Evolutionary conservation across 2,329 filamentous ascomycete species (phyloP), one percentile per base, ranked within the genome.

Genomic region (Xylariaceae sp.): DNA sequence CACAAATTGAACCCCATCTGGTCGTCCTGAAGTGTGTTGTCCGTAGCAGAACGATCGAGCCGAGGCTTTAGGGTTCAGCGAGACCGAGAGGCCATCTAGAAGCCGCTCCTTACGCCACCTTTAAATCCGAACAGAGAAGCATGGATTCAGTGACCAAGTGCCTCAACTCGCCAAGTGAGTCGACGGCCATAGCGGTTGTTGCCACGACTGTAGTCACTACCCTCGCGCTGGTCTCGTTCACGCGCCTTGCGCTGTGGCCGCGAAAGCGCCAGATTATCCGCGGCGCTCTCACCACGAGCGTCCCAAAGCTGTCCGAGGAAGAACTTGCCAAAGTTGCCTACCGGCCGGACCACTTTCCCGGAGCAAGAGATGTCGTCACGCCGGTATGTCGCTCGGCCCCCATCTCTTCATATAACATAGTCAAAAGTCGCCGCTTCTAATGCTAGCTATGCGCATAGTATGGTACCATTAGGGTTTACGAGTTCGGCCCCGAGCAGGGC

Each of bases 401-500:
- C n/a, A 21, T 43, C 11, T 12, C 19, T 23, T 1, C 16, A 23
- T 26, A n/a, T n/a, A n/a, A n/a, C n/a, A n/a, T n/a, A n/a, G n/a
- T n/a, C n/a, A n/a, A n/a, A n/a, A n/a, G n/a, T n/a, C 3, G n/a
- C 7, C 17, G 7, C 29, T 24, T 51, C 43, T 53, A 51, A 53
- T 21, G 14, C 28, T 8, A 24, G 21, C 24, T 36, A n/a, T 50
- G 19, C 41, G 2, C 41, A 84, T 43, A 84, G 68, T 93, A 91
- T 71, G 91, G 92, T 46, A 86, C 80, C 29, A 87, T 92, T 52
- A 80, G 90, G 33, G 88, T 91, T 19, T 95, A 95, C 70, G 92
- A 96, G 76, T 96, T 89, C 76, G 92, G 92, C 1, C 89, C 91
- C 1, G 81, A 86, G 47, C 74, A 84, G 51, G 92, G 92, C 6